These are phyloP conservation scores for Agrocybe praecox DNA, from an alignment of 768 basidiomycete genomes.

Conservation along the genomic window DNA sequence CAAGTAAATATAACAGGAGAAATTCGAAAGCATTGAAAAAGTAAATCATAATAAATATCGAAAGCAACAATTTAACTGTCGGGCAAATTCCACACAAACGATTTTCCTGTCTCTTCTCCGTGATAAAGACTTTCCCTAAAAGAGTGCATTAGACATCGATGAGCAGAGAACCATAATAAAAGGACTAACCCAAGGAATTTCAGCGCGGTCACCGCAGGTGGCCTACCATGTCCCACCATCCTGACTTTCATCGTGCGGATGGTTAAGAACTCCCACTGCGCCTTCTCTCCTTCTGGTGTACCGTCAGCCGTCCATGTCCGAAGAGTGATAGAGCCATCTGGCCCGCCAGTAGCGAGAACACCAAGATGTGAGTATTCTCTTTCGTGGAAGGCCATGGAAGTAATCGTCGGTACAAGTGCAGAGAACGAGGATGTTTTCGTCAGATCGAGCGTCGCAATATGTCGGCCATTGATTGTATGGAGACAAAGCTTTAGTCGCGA, in stretches of 20 bases:
- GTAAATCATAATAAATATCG: constrained; percentile 1
- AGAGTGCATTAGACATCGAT: neutral
- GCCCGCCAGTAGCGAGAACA: constrained; percentile 78
- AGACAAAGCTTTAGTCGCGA: constrained; percentile 71
- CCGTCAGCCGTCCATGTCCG: constrained; percentile 84
- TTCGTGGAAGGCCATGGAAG: constrained; percentile 84
- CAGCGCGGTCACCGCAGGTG: constrained; percentile 72
- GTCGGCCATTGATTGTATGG: constrained; percentile 86
- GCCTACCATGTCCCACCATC: constrained; percentile 40
- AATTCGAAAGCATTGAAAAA: constrained; percentile 5
- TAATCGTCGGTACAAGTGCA: constrained; percentile 56
- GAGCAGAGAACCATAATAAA: neutral
- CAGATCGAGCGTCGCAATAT: constrained; percentile 72
- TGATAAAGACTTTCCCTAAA: constrained; percentile 61
- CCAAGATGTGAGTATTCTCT: constrained; percentile 82
- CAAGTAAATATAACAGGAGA: neutral
- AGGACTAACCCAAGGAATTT: constrained; percentile 73
- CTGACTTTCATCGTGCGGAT: constrained; percentile 68
- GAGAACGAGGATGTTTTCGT: constrained; percentile 44
- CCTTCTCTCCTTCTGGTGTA: constrained; percentile 64
- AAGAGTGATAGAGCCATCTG: constrained; percentile 77
- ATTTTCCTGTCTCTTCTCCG: constrained; percentile 66
- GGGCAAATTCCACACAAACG: constrained; percentile 59
- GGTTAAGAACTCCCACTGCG: constrained; percentile 75
- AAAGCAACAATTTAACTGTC: constrained; percentile 33